Conservation (phyloP, 805 yeast genomes). For the Candida ovalis region DNA sequence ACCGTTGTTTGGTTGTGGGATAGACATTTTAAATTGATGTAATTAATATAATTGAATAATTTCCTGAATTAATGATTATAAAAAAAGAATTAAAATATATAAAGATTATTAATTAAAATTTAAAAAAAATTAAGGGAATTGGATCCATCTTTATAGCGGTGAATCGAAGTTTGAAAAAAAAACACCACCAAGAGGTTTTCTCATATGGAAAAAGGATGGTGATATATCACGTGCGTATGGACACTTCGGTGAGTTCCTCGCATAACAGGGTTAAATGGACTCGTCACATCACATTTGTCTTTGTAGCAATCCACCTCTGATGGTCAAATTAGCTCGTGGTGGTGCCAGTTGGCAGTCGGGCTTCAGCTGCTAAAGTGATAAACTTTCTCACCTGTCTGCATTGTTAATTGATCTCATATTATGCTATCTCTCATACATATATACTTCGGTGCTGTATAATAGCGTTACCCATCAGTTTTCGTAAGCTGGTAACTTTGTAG, state of each 20-base stretch:
- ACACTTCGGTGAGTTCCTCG: not conserved
- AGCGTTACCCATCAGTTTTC: too few relatives aligned
- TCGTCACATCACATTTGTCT: not conserved
- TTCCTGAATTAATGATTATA: not conserved
- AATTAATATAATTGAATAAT: not conserved
- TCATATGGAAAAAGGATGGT: conserved; percentile 6
- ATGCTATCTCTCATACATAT: too few relatives aligned
- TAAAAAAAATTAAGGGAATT: not conserved
- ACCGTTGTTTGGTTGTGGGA: conserved; percentile 36
- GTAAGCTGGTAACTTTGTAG: too few relatives aligned
- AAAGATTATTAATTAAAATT: not conserved
- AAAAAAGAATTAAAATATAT: not conserved
- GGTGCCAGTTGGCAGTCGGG: too few relatives aligned
- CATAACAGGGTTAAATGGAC: too few relatives aligned
- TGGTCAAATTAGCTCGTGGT: too few relatives aligned
- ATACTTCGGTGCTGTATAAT: too few relatives aligned
- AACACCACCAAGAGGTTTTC: not conserved
- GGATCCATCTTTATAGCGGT: not conserved
- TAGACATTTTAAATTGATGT: conserved; percentile 30
- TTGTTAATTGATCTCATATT: too few relatives aligned
- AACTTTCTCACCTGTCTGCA: too few relatives aligned
- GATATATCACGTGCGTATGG: conserved; percentile 15
- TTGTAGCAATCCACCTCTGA: too few relatives aligned
- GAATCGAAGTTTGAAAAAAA: not conserved
- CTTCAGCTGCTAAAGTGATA: too few relatives aligned